phyloP scores from a whole-genome alignment of 345 rosid genomes.

The Jatropha curcas region DNA sequence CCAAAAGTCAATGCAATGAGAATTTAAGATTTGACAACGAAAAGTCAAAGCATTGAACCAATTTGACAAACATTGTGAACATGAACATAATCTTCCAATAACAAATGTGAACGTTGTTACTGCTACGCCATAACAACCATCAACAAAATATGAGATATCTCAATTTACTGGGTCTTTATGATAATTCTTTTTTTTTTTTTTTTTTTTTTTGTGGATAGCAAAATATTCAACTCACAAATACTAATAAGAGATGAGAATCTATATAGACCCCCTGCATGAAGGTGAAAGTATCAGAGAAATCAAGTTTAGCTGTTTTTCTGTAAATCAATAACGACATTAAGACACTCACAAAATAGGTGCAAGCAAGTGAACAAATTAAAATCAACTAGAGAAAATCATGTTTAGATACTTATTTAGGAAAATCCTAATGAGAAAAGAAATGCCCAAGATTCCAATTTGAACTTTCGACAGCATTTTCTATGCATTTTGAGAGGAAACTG shows the following conservation, averaged over 20 bases:
- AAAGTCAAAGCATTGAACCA: background rate
- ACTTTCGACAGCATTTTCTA: background rate
- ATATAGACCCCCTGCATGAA: background rate
- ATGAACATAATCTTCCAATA: background rate
- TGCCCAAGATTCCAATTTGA: background rate
- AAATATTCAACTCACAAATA: too few species aligned
- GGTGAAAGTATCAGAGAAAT: background rate
- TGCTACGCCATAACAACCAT: background rate
- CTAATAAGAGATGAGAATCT: background rate
- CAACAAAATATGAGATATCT: background rate
- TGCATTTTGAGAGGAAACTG: background rate
- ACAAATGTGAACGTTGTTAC: background rate
- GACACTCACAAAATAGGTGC: background rate
- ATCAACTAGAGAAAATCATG: background rate
- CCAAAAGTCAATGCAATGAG: slow-evolving; percentile 64
- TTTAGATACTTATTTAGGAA: too few species aligned
- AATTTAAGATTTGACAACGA: background rate
- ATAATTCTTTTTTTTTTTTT: background rate
- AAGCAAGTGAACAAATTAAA: background rate
- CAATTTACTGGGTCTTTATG: background rate
- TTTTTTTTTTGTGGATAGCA: too few species aligned
- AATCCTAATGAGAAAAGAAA: too few species aligned
- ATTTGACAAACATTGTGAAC: background rate
- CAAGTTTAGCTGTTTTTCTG: too few species aligned
- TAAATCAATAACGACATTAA: too few species aligned